Conservation (phyloP, 345 rosid species). For the Gossypium anomalum region DNA sequence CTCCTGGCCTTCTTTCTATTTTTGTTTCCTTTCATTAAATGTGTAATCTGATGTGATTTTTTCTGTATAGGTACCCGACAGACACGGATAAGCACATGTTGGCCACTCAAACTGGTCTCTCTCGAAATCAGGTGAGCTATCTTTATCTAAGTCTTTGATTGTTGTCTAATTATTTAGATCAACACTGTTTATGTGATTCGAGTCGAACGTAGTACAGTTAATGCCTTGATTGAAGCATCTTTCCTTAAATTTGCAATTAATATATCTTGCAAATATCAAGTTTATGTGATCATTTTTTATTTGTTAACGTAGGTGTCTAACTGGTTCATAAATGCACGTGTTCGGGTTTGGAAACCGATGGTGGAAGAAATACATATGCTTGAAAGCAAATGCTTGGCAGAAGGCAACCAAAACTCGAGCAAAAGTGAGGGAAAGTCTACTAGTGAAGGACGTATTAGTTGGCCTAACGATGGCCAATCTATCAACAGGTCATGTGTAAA, state of each 20-base stretch:
- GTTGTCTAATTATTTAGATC: conserved; percentile 9
- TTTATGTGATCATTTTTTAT: not conserved
- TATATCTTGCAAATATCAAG: not conserved
- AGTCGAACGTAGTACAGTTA: not conserved
- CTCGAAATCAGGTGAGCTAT: conserved; percentile 52
- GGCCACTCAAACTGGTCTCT: conserved; percentile 55
- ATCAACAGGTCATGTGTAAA: conserved; percentile 21
- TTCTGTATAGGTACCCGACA: conserved; percentile 45
- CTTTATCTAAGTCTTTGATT: not conserved
- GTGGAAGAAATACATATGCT: conserved; percentile 61
- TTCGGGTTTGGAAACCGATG: conserved; percentile 67
- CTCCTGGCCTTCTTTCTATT: not conserved
- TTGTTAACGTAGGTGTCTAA: conserved; percentile 45
- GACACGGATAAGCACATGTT: conserved; percentile 59
- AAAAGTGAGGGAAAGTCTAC: conserved; percentile 15
- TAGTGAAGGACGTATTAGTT: conserved; percentile 22
- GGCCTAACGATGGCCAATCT: conserved; percentile 20
- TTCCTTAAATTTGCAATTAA: not conserved
- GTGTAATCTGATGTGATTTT: not conserved
- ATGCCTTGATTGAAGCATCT: not conserved
- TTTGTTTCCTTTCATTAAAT: not conserved
- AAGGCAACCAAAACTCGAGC: conserved; percentile 20
- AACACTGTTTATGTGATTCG: conserved; percentile 9
- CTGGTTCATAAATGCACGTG: conserved; percentile 66
- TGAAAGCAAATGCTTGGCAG: conserved; percentile 39